Percentiles rank a stretch among this genome's conserved stretches.
phyloP scores from a whole-genome alignment of 2,329 filamentous ascomycete genomes.

The Trichoderma sp. region DNA sequence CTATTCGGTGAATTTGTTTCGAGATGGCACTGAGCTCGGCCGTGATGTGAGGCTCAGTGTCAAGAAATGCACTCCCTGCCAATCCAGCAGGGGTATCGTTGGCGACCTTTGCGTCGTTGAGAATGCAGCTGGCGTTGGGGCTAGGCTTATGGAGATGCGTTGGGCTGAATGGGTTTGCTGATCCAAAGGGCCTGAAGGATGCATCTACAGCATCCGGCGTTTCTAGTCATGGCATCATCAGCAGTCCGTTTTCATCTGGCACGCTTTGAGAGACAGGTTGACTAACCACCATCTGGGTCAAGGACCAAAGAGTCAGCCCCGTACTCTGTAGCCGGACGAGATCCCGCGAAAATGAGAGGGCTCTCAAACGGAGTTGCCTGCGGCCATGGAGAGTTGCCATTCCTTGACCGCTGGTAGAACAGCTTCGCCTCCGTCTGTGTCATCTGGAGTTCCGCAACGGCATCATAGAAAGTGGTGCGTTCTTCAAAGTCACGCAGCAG shows the following conservation, averaged over 20 bases:
- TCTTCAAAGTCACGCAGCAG: constrained; percentile 62
- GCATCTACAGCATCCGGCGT: constrained; percentile 26
- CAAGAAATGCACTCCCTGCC: constrained; percentile 67
- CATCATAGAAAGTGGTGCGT: constrained; percentile 89
- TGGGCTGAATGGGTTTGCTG: constrained; percentile 4
- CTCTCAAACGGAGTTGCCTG: constrained; percentile 52
- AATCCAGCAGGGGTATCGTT: constrained; percentile 55
- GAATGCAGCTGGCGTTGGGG: constrained; percentile 46
- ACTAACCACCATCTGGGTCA: constrained; percentile 36
- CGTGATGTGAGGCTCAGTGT: constrained; percentile 77
- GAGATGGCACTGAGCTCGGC: constrained; percentile 85
- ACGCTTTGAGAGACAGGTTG: constrained; percentile 9
- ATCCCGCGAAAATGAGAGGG: constrained; percentile 46
- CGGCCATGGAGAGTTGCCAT: constrained; percentile 42
- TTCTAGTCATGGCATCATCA: constrained; percentile 27
- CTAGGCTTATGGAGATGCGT: constrained; percentile 1
- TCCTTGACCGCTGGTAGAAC: constrained; percentile 76
- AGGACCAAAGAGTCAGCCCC: constrained; percentile 42
- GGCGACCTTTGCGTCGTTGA: constrained; percentile 38
- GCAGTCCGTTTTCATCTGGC: background rate
- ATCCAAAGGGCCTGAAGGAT: constrained; percentile 5
- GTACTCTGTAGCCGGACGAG: constrained; percentile 43
- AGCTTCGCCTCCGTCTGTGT: constrained; percentile 92
- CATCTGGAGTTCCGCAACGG: constrained; percentile 90
- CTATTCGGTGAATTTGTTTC: constrained; percentile 83